These are phyloP conservation scores for Elsinoe fawcettii DNA, from an alignment of 2,329 filamentous ascomycete species.

Conservation along the genomic window DNA sequence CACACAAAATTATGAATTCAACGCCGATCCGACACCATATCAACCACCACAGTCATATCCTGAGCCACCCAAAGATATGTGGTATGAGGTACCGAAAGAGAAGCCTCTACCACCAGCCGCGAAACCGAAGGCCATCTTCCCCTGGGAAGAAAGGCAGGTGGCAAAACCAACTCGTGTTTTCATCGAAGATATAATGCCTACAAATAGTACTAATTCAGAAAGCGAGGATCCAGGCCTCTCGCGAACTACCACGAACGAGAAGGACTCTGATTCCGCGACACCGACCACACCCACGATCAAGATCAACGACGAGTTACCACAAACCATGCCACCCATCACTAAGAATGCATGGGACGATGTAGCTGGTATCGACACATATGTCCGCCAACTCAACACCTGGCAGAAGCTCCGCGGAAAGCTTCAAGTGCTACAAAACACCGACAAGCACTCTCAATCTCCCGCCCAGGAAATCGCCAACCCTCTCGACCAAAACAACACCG, in stretches of 20 bases:
- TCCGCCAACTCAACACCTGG: constrained; percentile 59
- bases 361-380: constrained; percentile 79
- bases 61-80: constrained; percentile 79
- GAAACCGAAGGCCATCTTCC: constrained; percentile 67
- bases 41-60: constrained; percentile 69
- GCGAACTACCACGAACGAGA: constrained; percentile 21
- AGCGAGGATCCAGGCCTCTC: constrained; percentile 29
- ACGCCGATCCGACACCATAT: constrained; percentile 64
- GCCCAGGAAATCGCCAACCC: neutral
- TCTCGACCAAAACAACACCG: neutral
- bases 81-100: constrained; percentile 65
- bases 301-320: constrained; percentile 47
- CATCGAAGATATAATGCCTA: constrained; percentile 42
- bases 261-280: constrained; percentile 14
- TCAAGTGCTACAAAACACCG: constrained; percentile 13
- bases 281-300: constrained; percentile 41
- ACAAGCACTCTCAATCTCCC: constrained; percentile 10
- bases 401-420: constrained; percentile 49
- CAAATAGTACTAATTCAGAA: constrained; percentile 15
- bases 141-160: constrained; percentile 70
- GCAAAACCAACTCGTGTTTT: constrained; percentile 61
- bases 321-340: constrained; percentile 56
- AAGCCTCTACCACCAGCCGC: constrained; percentile 51
- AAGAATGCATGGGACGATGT: constrained; percentile 88
- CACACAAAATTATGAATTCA: constrained; percentile 73